phyloP scores from a whole-genome alignment of 2,329 filamentous ascomycete genomes.

The Rhynchosporium agropyri region DNA sequence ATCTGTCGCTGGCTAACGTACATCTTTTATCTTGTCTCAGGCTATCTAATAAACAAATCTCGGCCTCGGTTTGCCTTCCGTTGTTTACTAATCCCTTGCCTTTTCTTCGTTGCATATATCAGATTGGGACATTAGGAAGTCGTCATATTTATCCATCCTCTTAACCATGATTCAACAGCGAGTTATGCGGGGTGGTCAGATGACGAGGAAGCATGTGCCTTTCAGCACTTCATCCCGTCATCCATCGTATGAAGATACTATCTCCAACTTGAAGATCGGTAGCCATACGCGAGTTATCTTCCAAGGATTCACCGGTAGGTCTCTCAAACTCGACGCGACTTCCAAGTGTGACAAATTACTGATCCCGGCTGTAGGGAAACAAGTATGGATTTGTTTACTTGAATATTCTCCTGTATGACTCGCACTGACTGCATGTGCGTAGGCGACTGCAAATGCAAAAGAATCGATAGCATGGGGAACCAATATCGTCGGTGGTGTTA shows the following conservation, averaged over 20 bases:
- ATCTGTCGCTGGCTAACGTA: too few species aligned
- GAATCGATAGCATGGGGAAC: slow-evolving; percentile 79
- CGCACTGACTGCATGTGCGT: not conserved
- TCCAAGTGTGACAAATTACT: slow-evolving; percentile 1
- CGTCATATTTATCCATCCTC: not conserved
- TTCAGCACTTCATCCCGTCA: slow-evolving; percentile 31
- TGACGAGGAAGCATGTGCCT: slow-evolving; percentile 13
- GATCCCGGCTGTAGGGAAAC: slow-evolving; percentile 38
- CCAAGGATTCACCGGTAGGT: slow-evolving; percentile 67
- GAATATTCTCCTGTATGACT: not conserved
- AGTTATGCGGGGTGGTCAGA: slow-evolving; percentile 28
- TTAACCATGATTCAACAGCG: slow-evolving; percentile 24
- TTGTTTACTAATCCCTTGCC: not conserved
- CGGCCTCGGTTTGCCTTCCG: not conserved
- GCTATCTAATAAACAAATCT: too few species aligned
- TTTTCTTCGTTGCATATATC: not conserved
- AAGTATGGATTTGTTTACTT: slow-evolving; percentile 25
- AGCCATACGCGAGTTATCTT: slow-evolving; percentile 68
- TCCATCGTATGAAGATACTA: slow-evolving; percentile 53
- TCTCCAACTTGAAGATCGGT: slow-evolving; percentile 67
- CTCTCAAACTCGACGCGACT: not conserved
- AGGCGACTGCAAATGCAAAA: slow-evolving; percentile 74
- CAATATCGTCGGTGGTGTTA: slow-evolving; percentile 78
- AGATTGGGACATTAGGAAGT: slow-evolving; percentile 6
- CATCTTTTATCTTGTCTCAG: too few species aligned